Percentiles rank a stretch among this genome's conserved stretches.
These are phyloP conservation scores for Globisporangium orthogonon DNA, from an alignment of 352 stramenopile genomes.

Conservation along the genomic window DNA sequence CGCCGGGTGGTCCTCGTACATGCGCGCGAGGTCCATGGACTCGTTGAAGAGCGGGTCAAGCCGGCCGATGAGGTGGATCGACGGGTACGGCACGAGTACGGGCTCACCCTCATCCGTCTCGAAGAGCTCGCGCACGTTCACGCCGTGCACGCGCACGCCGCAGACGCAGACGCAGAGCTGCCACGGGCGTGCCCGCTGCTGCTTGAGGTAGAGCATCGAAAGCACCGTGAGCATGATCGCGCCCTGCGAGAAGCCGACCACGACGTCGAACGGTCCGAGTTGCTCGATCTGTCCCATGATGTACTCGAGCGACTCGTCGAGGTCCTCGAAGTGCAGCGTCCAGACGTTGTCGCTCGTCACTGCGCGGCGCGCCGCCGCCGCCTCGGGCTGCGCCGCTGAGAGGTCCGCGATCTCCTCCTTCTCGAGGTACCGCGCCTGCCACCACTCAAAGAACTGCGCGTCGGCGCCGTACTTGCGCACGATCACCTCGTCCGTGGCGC, in stretches of 20 bases:
- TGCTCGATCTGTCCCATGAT: slow-evolving; percentile 29
- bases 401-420: slow-evolving; percentile 16
- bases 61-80: slow-evolving; percentile 49
- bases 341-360: slow-evolving; percentile 8
- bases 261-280: slow-evolving; percentile 40
- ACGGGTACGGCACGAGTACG: slow-evolving; percentile 20
- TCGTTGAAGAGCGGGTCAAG: slow-evolving; percentile 43
- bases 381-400: slow-evolving; percentile 12
- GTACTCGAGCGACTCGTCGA: slow-evolving; percentile 30
- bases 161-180: slow-evolving; percentile 38
- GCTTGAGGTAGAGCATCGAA: slow-evolving; percentile 26
- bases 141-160: slow-evolving; percentile 25
- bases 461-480: slow-evolving; percentile 18
- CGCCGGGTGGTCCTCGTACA: slow-evolving; percentile 32
- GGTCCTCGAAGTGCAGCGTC: slow-evolving; percentile 26
- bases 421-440: slow-evolving; percentile 22
- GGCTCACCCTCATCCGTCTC: slow-evolving; percentile 16
- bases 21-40: slow-evolving; percentile 31
- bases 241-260: slow-evolving; percentile 54
- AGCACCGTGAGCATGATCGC: slow-evolving; percentile 37
- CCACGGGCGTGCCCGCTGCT: slow-evolving; percentile 24
- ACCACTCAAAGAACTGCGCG: slow-evolving; percentile 44
- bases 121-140: slow-evolving; percentile 32
- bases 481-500: slow-evolving; percentile 20
- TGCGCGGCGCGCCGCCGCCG: neutral